phyloP scores from a whole-genome alignment of 139 green algal genomes.

The Zygnema circumcarinatum region DNA sequence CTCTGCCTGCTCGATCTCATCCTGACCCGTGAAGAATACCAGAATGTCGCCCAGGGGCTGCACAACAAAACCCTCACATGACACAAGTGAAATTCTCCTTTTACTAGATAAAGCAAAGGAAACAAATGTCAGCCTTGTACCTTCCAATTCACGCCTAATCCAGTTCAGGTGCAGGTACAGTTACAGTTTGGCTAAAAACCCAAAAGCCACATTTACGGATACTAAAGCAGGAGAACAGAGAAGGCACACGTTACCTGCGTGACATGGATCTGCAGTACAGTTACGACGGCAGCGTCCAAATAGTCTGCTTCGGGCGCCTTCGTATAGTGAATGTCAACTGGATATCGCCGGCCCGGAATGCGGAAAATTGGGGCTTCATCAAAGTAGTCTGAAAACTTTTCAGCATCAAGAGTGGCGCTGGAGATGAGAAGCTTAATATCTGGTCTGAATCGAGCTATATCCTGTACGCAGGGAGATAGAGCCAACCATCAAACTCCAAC shows the following conservation, averaged over 20 bases:
- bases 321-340: constrained; percentile 97
- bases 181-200: too few relatives aligned
- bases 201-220: too few relatives aligned
- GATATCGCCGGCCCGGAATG: constrained; percentile 88
- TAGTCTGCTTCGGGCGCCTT: constrained; percentile 90
- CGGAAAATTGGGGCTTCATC: constrained; percentile 95
- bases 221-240: too few relatives aligned
- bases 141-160: too few relatives aligned
- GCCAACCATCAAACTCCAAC: background rate
- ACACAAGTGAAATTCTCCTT: too few relatives aligned
- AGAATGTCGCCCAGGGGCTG: constrained; percentile 86
- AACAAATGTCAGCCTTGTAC: too few relatives aligned
- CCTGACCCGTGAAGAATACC: constrained; percentile 96
- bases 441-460: constrained; percentile 80
- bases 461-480: constrained; percentile 26
- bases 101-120: too few relatives aligned
- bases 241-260: constrained; percentile 63
- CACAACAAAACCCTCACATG: too few relatives aligned
- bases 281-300: constrained; percentile 83
- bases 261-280: constrained; percentile 86
- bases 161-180: too few relatives aligned
- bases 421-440: constrained; percentile 98
- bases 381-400: constrained; percentile 84
- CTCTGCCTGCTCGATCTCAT: constrained; percentile 96
- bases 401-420: constrained; percentile 68